Evolutionary conservation across 805 yeast species (phyloP), one percentile per base, ranked within the genome.

Genomic region (Lipomyces yamadae): DNA sequence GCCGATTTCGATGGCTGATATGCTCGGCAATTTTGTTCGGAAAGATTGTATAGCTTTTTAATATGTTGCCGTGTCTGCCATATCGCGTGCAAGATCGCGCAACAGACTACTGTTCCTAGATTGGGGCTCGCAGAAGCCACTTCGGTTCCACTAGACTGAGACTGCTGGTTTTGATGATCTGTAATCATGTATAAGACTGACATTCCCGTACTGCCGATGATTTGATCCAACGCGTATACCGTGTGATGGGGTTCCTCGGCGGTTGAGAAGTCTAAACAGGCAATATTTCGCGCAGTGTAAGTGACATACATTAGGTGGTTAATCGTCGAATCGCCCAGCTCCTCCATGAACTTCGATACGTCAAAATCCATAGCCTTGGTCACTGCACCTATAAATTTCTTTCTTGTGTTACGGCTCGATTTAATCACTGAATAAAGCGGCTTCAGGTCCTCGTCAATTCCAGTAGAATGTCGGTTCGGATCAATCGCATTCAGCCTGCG

Each of bases 191-290:
- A 63, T 55, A 66, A 30, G 32, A 68, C 45, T 15, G 64, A 29
- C 70, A 67, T 68, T 6, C 85, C 86, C 54, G 82, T 81, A 2
- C 78, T 75, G 0, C 81, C 72, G 1, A 85, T 71, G 0, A 81
- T 66, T 56, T 79, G 74, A 63, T 86, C 86, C 45, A 87, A 72
- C 0, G 78, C 81, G 56, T 77, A 75, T 2, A 85, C 72, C 0
- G 87, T 37, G 0, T 78, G 66, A 57, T 83, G 80, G 0, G 85
- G 81, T 61, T 88, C 91, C 63, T 88, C 91, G 57, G 81, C 74
- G 0, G 81, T 78, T 0, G 72, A 69, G 55, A 86, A 81, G 1
- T 77, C 78, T 15, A 82, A 71, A 1, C 73, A 74, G 0, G 82
- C 72, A 5, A 88, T 62, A 66, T 85, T 84, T 1, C 76, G 63